phyloP scores from a whole-genome alignment of 176 grass and related monocot species.

The Ensete glaucum region DNA sequence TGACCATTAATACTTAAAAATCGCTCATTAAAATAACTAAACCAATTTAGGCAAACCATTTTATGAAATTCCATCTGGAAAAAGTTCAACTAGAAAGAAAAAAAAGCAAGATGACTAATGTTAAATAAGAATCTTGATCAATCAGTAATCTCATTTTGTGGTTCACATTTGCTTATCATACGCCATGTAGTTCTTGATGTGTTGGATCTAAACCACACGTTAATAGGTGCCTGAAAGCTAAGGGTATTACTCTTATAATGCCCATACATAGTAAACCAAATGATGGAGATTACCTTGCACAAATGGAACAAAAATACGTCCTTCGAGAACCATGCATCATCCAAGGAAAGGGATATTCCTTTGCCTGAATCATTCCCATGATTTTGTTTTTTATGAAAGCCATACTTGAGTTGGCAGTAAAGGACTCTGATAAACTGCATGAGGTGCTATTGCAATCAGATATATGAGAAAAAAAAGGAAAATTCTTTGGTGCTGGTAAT shows the following conservation, averaged over 20 bases:
- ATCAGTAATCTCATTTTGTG: no score
- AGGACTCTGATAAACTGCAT: slow-evolving; percentile 75
- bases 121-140: no score
- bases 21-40: not conserved
- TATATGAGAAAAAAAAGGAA: not conserved
- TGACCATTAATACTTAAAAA: not conserved
- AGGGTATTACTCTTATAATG: no score
- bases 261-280: no score
- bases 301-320: slow-evolving; percentile 68
- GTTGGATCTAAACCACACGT: no score
- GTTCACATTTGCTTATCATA: no score
- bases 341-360: slow-evolving; percentile 46
- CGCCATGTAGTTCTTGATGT: no score
- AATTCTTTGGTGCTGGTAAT: not conserved
- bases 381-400: slow-evolving; percentile 49
- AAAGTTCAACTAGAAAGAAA: not conserved
- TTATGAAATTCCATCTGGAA: not conserved
- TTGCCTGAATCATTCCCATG: slow-evolving; percentile 20
- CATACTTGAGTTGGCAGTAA: slow-evolving; percentile 69
- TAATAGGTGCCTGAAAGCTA: no score
- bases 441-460: not conserved
- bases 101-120: no score
- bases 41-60: not conserved
- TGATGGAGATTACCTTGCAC: slow-evolving; percentile 55
- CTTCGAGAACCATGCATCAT: slow-evolving; percentile 79